Percentiles rank a stretch among this genome's conserved stretches.
These are phyloP conservation scores for Thelephora terrestris DNA, from an alignment of 1,284 basidiomycete species.

Conservation along the genomic window DNA sequence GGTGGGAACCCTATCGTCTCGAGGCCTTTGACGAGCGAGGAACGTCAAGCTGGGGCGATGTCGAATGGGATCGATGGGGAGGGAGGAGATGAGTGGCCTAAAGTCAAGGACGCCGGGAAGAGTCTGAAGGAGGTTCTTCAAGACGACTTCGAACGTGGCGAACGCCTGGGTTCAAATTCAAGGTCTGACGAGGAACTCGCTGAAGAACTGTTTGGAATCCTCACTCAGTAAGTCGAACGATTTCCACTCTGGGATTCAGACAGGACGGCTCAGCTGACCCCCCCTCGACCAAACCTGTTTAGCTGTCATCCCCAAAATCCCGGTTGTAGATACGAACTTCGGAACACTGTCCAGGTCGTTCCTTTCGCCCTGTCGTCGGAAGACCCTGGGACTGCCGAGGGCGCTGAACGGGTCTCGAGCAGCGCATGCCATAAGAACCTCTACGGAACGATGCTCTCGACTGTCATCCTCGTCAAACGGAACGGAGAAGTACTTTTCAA, in stretches of 20 bases:
- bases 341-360: constrained; percentile 49
- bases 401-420: too few species aligned
- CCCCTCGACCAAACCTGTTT: constrained; percentile 8
- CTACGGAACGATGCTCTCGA: constrained; percentile 68
- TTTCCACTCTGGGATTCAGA: constrained; percentile 4
- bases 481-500: constrained; percentile 54
- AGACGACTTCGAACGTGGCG: constrained; percentile 17
- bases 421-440: constrained; percentile 10
- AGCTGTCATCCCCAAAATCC: constrained; percentile 25
- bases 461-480: constrained; percentile 54
- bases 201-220: constrained; percentile 47
- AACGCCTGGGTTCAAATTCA: too few species aligned
- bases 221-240: constrained; percentile 42
- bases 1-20: constrained; percentile 48
- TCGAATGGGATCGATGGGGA: constrained; percentile 64
- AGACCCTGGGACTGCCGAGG: neutral
- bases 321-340: constrained; percentile 39
- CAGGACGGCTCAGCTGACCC: too few species aligned
- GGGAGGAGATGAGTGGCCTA: constrained; percentile 56
- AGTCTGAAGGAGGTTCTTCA: constrained; percentile 34
- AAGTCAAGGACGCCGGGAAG: constrained; percentile 49
- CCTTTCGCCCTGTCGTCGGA: constrained; percentile 26
- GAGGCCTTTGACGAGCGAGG: constrained; percentile 37
- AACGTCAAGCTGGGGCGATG: constrained; percentile 44
- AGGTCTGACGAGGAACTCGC: constrained; percentile 38